A percentile compares a stretch with the other conserved stretches of the same genome.
Evolutionary conservation across 208 protist species (phyloP).

Genomic region (Phytomonas sp.): DNA sequence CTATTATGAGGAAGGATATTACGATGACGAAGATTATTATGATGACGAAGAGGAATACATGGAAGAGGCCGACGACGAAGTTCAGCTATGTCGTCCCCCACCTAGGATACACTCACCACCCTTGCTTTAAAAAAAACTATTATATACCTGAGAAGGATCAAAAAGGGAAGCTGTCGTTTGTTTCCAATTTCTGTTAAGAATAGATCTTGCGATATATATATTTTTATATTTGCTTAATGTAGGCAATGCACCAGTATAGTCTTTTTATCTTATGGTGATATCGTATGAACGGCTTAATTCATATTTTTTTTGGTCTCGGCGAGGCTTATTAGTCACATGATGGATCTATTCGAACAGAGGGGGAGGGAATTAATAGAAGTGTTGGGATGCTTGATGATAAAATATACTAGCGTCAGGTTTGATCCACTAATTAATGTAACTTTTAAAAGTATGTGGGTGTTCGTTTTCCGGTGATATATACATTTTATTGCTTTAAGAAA

Average conservation of each 20-base stretch:
- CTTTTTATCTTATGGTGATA: neutral
- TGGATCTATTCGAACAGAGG: too few relatives aligned
- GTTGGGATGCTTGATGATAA: neutral
- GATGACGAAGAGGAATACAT: slow-evolving; percentile 14
- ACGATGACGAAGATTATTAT: slow-evolving; percentile 14
- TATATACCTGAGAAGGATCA: neutral
- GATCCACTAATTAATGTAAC: neutral
- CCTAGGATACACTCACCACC: slow-evolving; percentile 42
- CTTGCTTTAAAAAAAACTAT: slow-evolving; percentile 16
- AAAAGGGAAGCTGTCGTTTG: neutral
- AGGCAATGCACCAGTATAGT: neutral
- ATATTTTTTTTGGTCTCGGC: too few relatives aligned
- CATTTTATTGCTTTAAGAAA: neutral
- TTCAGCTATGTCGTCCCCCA: slow-evolving; percentile 21
- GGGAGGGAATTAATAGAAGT: neutral
- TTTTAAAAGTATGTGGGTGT: neutral
- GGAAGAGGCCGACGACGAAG: slow-evolving; percentile 17
- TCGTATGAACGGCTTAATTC: too few relatives aligned
- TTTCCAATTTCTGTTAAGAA: neutral
- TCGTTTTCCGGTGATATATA: neutral
- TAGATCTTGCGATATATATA: too few relatives aligned
- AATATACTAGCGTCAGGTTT: neutral
- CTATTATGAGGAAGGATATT: slow-evolving; percentile 6
- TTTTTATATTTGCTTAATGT: neutral
- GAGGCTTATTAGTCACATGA: too few relatives aligned